Percentiles rank a stretch among this genome's conserved stretches.
phyloP scores from a whole-genome alignment of 345 rosid genomes.

The Turnera subulata region DNA sequence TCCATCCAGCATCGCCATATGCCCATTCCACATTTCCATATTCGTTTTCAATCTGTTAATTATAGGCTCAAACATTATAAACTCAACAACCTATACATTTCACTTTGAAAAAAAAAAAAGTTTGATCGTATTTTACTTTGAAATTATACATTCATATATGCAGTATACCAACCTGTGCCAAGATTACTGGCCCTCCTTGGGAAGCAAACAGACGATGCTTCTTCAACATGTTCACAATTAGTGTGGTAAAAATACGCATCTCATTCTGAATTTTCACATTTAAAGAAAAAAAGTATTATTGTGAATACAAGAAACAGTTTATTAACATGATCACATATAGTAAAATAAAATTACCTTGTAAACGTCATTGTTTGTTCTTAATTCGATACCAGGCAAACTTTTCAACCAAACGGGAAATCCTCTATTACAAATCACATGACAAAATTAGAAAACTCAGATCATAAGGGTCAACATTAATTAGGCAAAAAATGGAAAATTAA shows the following conservation, averaged over 20 bases:
- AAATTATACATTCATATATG: background rate
- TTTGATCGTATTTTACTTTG: too few relatives aligned
- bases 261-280: slow-evolving; percentile 5
- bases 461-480: background rate
- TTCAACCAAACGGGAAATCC: slow-evolving; percentile 25
- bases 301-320: background rate
- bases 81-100: background rate
- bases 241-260: slow-evolving; percentile 16
- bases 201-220: slow-evolving; percentile 10
- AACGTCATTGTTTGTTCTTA: slow-evolving; percentile 15
- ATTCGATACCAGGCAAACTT: slow-evolving; percentile 7
- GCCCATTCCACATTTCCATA: slow-evolving; percentile 12
- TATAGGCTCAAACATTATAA: background rate
- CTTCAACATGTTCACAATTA: slow-evolving; percentile 21
- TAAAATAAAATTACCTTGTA: slow-evolving; percentile 18
- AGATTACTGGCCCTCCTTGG: slow-evolving; percentile 26
- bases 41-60: slow-evolving; percentile 23
- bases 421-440: slow-evolving; percentile 1
- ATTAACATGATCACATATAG: too few relatives aligned
- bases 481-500: background rate
- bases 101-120: too few relatives aligned
- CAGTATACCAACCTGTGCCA: slow-evolving; percentile 16
- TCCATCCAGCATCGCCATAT: slow-evolving; percentile 4
- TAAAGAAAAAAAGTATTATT: background rate
- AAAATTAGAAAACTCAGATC: background rate